Evolutionary conservation across 225 moss, liverwort and hornwort genomes (phyloP), one percentile per base, ranked within the genome.

Genomic region (Pseudisothecium myosuroides): DNA sequence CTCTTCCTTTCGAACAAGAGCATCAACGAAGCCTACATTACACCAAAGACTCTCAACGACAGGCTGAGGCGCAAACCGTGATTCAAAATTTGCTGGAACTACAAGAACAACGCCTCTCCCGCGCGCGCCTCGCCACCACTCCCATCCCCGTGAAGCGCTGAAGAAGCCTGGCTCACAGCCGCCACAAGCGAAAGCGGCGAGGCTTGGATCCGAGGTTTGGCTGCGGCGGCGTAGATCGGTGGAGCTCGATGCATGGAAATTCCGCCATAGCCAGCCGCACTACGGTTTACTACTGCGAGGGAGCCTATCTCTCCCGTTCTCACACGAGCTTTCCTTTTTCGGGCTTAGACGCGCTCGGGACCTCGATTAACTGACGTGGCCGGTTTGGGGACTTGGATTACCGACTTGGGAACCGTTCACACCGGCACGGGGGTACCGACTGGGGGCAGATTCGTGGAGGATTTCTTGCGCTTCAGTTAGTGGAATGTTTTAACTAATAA

Each of bases 201-300:
- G 41, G 63, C 59, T 41, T 59, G 29, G 78, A 85, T 72, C 77
- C 64, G 52, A 87, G 45, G 45, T 45, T 45, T 45, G 45, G 85
- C 65, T 71, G 55, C 65, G 68, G 81, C 82, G 80, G 91, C 68
- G 80, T 67, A 84, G 89, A 87, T 90, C 91, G 91, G 26, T 80
- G 83, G 45, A 88, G 65, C 85, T 86, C 79, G 88, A 83, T 61
- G 65, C 83, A 55, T 67, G 75, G 29, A 80, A 86, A 88, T 86
- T 91, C 80, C 86, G 83, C 93, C 93, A 93, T 86, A 88, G 91
- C 91, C 91, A 93, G 90, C 93, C 90, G 88, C 90, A 82, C 50
- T 54, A 13, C 8, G n/a, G 14, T 79, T 55, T 83, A 36, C 67
- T 10, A 34, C 88, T 83, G 80, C 74, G 79, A 74, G 65, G 52